Base-by-base conservation (phyloP, 345 rosid species). In the Eucalyptus globulus region DNA sequence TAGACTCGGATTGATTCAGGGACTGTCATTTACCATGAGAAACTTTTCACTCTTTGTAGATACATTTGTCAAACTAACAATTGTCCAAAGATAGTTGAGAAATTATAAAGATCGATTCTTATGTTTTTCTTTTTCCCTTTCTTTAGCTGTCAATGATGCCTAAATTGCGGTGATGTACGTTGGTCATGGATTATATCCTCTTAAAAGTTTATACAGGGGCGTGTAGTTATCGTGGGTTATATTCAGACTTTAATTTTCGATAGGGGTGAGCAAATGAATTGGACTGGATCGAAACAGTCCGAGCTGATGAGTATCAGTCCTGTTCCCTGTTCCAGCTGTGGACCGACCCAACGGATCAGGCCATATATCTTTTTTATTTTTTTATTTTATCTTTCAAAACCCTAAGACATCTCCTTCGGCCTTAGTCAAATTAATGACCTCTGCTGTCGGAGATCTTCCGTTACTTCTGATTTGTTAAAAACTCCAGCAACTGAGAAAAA, bases 401-500 rank as follows among this genome's bases (percentile, higher is more conserved):
- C 62, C 12, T 56, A 56, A 56, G 29, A 24, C 3, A 56, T 29
- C 29, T 56, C 6, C 62, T 56, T 24, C 6, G 58, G 58, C 26
- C 13, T 56, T 24, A 2, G 62, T 24, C 29, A 56, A 56, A 56
- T 22, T 56, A 56, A 10, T 24, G 62, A 56, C 62, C 62, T 56
- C 62, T 56, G 62, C 62, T 24, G 13, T 56, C 11, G 62, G 62
- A 56, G 89, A 96, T 92, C 53, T 89, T 87, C 83, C 54, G 91
- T 58, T 91, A 93, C 89, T 94, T 94, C 88, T 93, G 93, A 87
- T 93, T 90, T 53, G 96, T 94, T 67, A 95, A 95, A 92, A 91
- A 95, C 93, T 96, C 95, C 94, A 96, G 72, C 31, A 97, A 95
- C 97, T 96, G 87, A 91, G 19, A 49, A 83, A 50, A 88, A 87